These are phyloP conservation scores for Syncephalastrum racemosum DNA, from an alignment of 371 early-diverging fungal species.

Conservation along the genomic window DNA sequence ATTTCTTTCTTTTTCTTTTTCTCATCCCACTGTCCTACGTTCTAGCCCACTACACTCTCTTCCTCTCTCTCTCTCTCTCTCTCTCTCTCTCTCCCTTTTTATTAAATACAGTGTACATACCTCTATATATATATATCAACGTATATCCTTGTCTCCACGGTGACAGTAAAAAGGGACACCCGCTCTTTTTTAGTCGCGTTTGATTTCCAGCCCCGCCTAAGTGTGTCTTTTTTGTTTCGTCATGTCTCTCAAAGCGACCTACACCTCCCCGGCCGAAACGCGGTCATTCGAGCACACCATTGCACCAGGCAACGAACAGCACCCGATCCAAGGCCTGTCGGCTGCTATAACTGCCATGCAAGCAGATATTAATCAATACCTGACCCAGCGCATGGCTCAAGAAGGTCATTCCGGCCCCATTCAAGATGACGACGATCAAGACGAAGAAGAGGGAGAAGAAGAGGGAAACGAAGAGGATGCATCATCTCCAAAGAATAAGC, in stretches of 20 bases:
- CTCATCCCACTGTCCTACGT: too few species aligned
- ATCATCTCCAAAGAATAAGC: neutral
- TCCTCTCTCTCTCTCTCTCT: too few species aligned
- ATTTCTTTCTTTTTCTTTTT: too few species aligned
- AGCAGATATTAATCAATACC: slow-evolving; percentile 14
- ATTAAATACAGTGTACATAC: too few species aligned
- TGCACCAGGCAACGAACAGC: neutral
- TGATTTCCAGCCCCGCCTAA: too few species aligned
- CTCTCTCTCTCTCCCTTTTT: too few species aligned
- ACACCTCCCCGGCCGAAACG: slow-evolving; percentile 8
- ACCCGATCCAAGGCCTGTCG: neutral
- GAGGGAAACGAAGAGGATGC: slow-evolving; percentile 8
- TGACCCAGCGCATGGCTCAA: slow-evolving; percentile 17
- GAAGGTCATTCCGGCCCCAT: slow-evolving; percentile 8
- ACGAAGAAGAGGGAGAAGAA: slow-evolving; percentile 20
- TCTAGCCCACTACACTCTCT: too few species aligned
- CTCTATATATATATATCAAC: too few species aligned
- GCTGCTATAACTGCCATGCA: slow-evolving; percentile 16
- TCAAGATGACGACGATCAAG: slow-evolving; percentile 11
- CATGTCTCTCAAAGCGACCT: neutral
- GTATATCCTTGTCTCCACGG: too few species aligned
- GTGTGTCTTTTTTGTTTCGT: too few species aligned
- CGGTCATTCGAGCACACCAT: slow-evolving; percentile 1
- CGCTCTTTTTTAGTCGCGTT: too few species aligned
- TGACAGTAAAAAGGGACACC: too few species aligned